Conservation (phyloP, 495 filamentous ascomycete genomes). For the Aspergillus baeticus region DNA sequence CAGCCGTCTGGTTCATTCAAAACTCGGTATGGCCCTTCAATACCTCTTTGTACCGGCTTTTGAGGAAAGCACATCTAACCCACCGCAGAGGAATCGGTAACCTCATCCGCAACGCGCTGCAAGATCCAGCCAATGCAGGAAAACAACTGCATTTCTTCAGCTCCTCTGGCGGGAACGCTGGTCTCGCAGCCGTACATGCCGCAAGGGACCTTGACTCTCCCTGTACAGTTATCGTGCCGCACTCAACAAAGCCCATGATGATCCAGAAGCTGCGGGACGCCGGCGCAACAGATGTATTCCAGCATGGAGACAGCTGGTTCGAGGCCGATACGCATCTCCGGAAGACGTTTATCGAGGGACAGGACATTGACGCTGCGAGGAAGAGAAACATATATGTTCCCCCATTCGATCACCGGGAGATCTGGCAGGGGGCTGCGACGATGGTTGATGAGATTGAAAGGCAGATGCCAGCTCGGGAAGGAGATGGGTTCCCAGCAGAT, state of each 20-base stretch:
- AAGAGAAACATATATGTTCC: conserved; percentile 53
- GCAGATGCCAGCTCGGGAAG: conserved; percentile 44
- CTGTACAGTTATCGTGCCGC: conserved; percentile 77
- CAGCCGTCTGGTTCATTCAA: conserved; percentile 94
- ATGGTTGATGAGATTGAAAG: conserved; percentile 68
- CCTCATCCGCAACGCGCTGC: conserved; percentile 57
- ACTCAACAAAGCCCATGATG: conserved; percentile 64
- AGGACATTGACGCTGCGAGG: conserved; percentile 27
- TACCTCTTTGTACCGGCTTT: neutral
- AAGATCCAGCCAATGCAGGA: conserved; percentile 29
- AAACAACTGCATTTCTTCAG: conserved; percentile 72
- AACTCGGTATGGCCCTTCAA: conserved; percentile 55
- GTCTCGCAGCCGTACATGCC: conserved; percentile 82
- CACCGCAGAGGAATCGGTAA: conserved; percentile 68
- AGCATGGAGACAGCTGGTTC: conserved; percentile 69
- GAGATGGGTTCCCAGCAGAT: conserved; percentile 43
- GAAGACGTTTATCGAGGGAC: conserved; percentile 50
- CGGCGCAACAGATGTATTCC: conserved; percentile 67
- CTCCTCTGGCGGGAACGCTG: conserved; percentile 86
- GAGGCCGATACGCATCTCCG: conserved; percentile 75
- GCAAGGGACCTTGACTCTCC: conserved; percentile 58
- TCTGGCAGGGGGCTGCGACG: conserved; percentile 73
- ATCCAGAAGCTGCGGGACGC: conserved; percentile 63
- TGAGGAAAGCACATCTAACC: conserved; percentile 1
- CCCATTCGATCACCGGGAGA: conserved; percentile 78